Conservation (phyloP, 2,329 filamentous ascomycete species). For the Pseudogymnoascus sp. region DNA sequence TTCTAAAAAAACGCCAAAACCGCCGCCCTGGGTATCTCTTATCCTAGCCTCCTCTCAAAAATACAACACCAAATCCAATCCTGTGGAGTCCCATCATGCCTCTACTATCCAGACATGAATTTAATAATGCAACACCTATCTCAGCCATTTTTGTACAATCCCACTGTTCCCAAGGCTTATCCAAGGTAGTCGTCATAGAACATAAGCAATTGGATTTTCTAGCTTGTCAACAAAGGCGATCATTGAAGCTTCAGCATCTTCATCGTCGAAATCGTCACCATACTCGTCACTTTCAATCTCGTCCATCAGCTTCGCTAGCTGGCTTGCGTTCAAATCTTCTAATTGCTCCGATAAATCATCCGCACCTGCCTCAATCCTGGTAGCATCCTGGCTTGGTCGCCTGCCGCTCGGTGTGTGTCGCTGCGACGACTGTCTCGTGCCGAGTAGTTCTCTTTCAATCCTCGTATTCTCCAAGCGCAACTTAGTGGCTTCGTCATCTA, state of each 20-base stretch:
- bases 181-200: background rate
- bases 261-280: background rate
- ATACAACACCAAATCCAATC: background rate
- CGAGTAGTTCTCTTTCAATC: background rate
- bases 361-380: background rate
- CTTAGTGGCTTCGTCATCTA: background rate
- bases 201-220: background rate
- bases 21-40: background rate
- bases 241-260: background rate
- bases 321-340: background rate
- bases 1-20: background rate
- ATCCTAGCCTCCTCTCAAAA: background rate
- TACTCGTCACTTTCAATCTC: slow-evolving; percentile 3
- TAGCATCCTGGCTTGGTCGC: background rate
- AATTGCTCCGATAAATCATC: background rate
- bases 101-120: background rate
- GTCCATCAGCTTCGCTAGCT: background rate
- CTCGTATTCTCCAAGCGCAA: background rate
- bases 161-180: too few relatives aligned
- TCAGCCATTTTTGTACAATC: background rate
- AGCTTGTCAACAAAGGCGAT: background rate
- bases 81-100: background rate
- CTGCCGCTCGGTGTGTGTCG: background rate
- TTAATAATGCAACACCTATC: background rate
- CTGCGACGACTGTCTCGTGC: background rate